A percentile compares a stretch with the other conserved stretches of the same genome.
phyloP scores from a whole-genome alignment of 345 rosid species.

The Pugionium dolabratum region DNA sequence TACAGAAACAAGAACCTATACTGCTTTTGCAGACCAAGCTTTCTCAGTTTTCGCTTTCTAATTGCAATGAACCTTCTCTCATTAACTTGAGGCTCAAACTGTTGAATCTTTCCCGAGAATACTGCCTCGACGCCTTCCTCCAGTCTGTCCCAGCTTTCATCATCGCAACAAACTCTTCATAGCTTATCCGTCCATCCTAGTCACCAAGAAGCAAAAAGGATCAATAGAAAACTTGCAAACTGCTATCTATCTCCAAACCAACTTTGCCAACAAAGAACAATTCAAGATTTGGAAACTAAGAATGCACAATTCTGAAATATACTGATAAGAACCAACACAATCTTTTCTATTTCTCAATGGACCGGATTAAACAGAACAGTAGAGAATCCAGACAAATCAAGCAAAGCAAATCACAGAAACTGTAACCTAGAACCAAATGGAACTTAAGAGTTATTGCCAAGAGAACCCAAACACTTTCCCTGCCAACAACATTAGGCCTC shows the following conservation, averaged over 20 bases:
- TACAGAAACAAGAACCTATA: conserved; percentile 22
- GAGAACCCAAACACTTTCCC: not conserved
- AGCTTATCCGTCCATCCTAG: conserved; percentile 84
- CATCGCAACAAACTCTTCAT: conserved; percentile 81
- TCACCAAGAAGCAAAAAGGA: conserved; percentile 16
- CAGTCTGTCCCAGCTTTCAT: conserved; percentile 96
- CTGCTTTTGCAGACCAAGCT: conserved; percentile 14
- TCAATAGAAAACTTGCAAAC: conserved; percentile 13
- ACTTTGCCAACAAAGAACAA: conserved; percentile 1
- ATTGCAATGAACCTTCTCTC: conserved; percentile 67
- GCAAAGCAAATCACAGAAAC: not conserved
- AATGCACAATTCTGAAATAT: conserved; percentile 2
- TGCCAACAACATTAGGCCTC: too few species aligned
- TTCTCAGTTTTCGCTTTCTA: conserved; percentile 37
- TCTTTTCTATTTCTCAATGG: not conserved
- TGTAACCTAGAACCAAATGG: not conserved
- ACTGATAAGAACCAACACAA: not conserved
- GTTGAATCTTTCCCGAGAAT: conserved; percentile 81
- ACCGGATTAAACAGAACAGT: not conserved
- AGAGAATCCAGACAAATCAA: conserved; percentile 12
- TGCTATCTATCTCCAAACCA: conserved; percentile 15
- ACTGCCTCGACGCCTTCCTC: conserved; percentile 89
- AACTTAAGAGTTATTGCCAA: not conserved
- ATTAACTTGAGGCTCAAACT: conserved; percentile 75
- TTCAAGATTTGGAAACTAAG: not conserved